phyloP scores from a whole-genome alignment of 2,329 filamentous ascomycete genomes.

The Chaetomium sp. region DNA sequence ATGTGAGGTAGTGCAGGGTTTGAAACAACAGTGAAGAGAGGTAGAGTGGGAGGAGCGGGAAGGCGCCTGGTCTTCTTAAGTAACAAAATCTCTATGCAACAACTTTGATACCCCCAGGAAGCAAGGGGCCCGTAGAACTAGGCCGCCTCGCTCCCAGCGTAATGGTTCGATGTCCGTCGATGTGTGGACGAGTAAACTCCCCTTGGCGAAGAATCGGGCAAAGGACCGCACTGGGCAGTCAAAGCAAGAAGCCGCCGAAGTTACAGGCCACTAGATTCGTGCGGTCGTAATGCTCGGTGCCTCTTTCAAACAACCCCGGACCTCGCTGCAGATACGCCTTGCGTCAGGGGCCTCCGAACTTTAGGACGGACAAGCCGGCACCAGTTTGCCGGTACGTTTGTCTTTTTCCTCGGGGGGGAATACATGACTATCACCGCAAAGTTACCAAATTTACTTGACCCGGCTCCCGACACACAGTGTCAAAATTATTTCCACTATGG shows the following conservation, averaged over 20 bases:
- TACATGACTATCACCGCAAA: slow-evolving; percentile 4
- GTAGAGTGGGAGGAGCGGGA: slow-evolving; percentile 30
- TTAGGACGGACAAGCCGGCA: neutral
- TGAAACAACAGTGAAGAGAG: slow-evolving; percentile 36
- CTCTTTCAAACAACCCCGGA: slow-evolving; percentile 17
- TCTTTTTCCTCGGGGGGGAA: neutral
- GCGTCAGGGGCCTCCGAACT: neutral
- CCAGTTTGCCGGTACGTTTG: neutral
- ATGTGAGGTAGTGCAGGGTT: slow-evolving; percentile 36
- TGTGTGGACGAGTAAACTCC: slow-evolving; percentile 16
- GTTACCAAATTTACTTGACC: neutral
- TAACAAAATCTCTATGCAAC: slow-evolving; percentile 12
- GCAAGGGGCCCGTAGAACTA: slow-evolving; percentile 19
- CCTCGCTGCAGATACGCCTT: slow-evolving; percentile 11
- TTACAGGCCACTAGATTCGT: slow-evolving; percentile 23
- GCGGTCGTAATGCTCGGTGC: slow-evolving; percentile 10
- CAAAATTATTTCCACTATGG: neutral
- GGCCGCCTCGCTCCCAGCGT: slow-evolving; percentile 18
- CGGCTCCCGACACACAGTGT: neutral
- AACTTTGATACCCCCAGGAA: slow-evolving; percentile 17
- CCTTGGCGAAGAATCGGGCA: slow-evolving; percentile 16
- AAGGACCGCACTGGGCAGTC: slow-evolving; percentile 26
- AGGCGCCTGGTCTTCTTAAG: slow-evolving; percentile 27
- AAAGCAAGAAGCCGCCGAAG: slow-evolving; percentile 31
- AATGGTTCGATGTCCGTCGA: slow-evolving; percentile 15